Base-by-base conservation (phyloP, 2,329 filamentous ascomycete species). In the Aureobasidium sp. region DNA sequence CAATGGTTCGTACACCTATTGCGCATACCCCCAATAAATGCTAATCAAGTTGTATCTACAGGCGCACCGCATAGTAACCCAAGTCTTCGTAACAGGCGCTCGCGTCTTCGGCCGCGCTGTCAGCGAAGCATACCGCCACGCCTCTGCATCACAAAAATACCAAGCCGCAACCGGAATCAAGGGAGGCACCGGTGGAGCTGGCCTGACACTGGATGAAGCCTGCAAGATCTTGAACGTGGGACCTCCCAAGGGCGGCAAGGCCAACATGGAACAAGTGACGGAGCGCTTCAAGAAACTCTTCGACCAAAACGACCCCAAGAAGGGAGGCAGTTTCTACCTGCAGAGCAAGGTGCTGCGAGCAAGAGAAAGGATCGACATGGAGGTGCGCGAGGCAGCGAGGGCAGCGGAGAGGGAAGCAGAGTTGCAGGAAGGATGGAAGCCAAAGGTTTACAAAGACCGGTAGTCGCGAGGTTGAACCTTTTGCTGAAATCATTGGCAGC, bases 201-300 rank as follows among this genome's bases (percentile, higher is more conserved):
- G 91, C 72, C 88, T 97, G 76, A 94, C 91, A 9, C 86, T 99
- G 70, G 91, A 96, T 68, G 94, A 99, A 81, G 94, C 94, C 60
- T 97, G 91, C 84, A 90, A 91, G 77, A 97, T 99, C 72, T 84
- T 99, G 66, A 96, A 99, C 74, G 91, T 99, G 68, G 90, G 93
- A 74, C 90, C 92, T 40, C 92, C 93, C 1, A 84, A 88, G 73
- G 84, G 82, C 64, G 91, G 90, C 49, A 82, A 91, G 72, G 82
- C 87, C 63, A 89, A 92, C 72, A 79, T 92, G 73, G 89, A 92
- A 69, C 82, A 88, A 67, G 86, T 96, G 61, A 87, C 89, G 76
- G 85, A 88, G 68, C 83, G 91, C 60, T 99, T 97, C 82, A 97
- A 97, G 84, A 86, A 88, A 66, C 79, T 99, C 52, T 99, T 97